These are phyloP conservation scores for Skeletonema menzelii DNA, from an alignment of 108 stramenopile genomes.

Conservation along the genomic window DNA sequence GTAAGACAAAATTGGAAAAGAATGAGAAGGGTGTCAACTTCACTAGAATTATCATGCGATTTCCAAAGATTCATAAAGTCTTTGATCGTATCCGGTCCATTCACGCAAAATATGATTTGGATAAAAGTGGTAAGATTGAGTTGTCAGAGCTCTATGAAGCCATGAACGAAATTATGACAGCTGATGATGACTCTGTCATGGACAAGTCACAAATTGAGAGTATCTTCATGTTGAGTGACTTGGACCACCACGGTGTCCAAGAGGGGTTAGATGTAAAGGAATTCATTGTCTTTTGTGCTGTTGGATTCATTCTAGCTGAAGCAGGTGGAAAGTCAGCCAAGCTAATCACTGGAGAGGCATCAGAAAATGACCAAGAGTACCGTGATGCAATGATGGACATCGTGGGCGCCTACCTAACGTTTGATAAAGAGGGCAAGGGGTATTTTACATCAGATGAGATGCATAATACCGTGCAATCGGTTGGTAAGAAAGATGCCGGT, in stretches of 20 bases:
- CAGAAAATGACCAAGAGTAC: constrained; percentile 43
- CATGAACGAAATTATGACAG: constrained; percentile 42
- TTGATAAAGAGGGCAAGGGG: constrained; percentile 47
- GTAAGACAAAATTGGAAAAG: constrained; percentile 40
- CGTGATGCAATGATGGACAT: constrained; percentile 56
- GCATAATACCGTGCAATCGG: constrained; percentile 32
- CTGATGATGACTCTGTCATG: constrained; percentile 13
- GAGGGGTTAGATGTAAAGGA: constrained; percentile 46
- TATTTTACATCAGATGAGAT: constrained; percentile 53
- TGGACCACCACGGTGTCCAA: constrained; percentile 35
- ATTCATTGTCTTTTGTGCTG: constrained; percentile 52
- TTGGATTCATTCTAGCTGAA: constrained; percentile 50
- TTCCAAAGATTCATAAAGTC: constrained; percentile 50
- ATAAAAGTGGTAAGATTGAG: constrained; percentile 32
- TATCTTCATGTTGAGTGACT: constrained; percentile 50
- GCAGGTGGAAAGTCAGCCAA: constrained; percentile 44
- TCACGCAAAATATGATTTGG: constrained; percentile 28
- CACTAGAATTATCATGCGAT: constrained; percentile 45
- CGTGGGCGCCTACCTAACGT: constrained; percentile 47
- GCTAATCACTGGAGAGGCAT: constrained; percentile 36
- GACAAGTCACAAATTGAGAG: constrained; percentile 34
- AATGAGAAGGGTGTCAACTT: constrained; percentile 41
- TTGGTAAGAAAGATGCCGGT: constrained; percentile 41
- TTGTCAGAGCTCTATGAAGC: constrained; percentile 33
- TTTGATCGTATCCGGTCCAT: constrained; percentile 45